phyloP scores from a whole-genome alignment of 371 early-diverging fungal genomes.

The Mortierella sp. region DNA sequence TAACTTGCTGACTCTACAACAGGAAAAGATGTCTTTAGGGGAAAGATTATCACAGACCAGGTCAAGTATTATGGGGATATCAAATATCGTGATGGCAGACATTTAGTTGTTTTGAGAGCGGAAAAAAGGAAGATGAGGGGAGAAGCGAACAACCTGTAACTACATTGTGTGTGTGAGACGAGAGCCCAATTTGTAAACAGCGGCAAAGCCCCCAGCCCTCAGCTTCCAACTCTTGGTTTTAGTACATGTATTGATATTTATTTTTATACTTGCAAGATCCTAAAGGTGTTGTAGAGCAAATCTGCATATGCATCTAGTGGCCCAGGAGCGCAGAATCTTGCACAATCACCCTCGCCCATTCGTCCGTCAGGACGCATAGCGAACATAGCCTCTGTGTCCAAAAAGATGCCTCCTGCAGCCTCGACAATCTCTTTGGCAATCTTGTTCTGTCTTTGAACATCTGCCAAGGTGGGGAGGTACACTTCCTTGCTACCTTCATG shows the following conservation, averaged over 20 bases:
- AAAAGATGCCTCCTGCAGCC: slow-evolving; percentile 69
- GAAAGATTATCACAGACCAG: neutral
- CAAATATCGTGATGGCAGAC: neutral
- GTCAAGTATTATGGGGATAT: neutral
- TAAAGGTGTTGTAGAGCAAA: slow-evolving; percentile 65
- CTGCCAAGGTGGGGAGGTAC: slow-evolving; percentile 69
- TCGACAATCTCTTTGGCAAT: slow-evolving; percentile 71
- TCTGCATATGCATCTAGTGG: slow-evolving; percentile 70
- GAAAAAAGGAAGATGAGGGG: neutral
- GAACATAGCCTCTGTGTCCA: slow-evolving; percentile 67
- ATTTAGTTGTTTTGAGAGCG: neutral
- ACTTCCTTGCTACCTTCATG: slow-evolving; percentile 14
- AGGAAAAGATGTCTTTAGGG: neutral
- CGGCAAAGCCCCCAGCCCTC: too few species aligned
- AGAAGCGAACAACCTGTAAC: too few species aligned
- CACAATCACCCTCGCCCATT: slow-evolving; percentile 71
- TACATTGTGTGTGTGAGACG: too few species aligned
- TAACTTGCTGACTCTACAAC: neutral
- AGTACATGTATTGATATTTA: too few species aligned
- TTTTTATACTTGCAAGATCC: slow-evolving; percentile 27
- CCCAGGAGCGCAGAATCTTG: slow-evolving; percentile 75
- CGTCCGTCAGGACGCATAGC: slow-evolving; percentile 70
- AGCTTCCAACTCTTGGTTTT: too few species aligned
- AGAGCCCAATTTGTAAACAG: too few species aligned
- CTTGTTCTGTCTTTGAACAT: slow-evolving; percentile 66